These are phyloP conservation scores for Colletotrichum endophyticum DNA, from an alignment of 2,329 filamentous ascomycete species.

Conservation along the genomic window DNA sequence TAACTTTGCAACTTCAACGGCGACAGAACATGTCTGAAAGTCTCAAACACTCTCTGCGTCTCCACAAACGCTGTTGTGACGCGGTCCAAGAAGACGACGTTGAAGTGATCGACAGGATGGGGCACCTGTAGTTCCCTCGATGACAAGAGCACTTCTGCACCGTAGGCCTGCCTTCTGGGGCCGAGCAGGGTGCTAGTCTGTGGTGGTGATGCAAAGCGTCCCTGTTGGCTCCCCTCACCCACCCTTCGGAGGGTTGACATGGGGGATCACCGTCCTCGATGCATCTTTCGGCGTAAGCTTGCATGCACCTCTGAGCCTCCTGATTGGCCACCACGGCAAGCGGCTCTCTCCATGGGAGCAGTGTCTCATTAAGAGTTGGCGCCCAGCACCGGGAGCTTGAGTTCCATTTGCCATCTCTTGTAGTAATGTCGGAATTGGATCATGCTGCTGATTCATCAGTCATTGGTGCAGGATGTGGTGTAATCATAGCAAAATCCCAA, in stretches of 20 bases:
- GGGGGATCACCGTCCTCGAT: slow-evolving; percentile 12
- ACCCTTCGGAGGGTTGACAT: neutral
- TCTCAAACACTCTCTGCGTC: neutral
- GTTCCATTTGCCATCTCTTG: neutral
- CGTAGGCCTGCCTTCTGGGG: neutral
- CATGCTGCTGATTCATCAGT: neutral
- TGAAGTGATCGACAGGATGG: neutral
- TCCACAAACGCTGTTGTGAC: slow-evolving; percentile 5
- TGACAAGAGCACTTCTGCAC: neutral
- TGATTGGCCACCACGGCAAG: neutral
- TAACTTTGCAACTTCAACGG: neutral
- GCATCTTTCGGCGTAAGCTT: slow-evolving; percentile 14
- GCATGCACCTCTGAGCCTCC: neutral
- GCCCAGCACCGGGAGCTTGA: neutral
- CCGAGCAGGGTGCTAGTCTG: neutral
- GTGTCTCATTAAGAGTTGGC: slow-evolving; percentile 6
- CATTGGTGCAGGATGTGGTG: neutral
- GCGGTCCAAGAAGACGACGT: neutral
- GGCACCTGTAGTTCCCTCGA: neutral
- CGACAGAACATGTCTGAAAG: neutral
- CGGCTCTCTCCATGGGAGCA: neutral
- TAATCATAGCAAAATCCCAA: neutral
- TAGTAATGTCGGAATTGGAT: neutral
- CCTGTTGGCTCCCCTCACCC: neutral
- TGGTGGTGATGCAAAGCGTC: slow-evolving; percentile 11